Evolutionary conservation across 371 early-diverging fungal genomes (phyloP), one percentile per base, ranked within the genome.

Genomic region (Mucor plumbeus): DNA sequence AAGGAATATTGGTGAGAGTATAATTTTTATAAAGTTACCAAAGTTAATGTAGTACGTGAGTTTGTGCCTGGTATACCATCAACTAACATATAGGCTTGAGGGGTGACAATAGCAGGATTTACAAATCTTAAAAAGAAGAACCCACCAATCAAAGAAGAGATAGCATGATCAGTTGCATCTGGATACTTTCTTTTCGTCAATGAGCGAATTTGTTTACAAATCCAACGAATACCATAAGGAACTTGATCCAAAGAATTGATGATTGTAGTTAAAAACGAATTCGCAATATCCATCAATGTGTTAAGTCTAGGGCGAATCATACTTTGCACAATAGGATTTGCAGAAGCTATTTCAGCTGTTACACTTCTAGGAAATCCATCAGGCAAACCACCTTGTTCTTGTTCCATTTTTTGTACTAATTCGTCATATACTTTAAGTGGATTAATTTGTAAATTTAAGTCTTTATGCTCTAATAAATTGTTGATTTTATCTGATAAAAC

Each of bases 171-270:
- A 13, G 93, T 83, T 10, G 93, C 91, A 50, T 95, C 89, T 0
- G 96, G 95, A 81, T 90, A 95, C 75, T 91, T 91, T 67, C 92
- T 67, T 87, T 92, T 92, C 6, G 95, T 93, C 66, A 96, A 74
- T 6, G 90, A 90, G 15, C 92, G 85, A 77, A 97, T 96, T 79
- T 96, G 95, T 74, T 97, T 97, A 78, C 97, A 97, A 56, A 97
- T 94, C 97, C 97, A 97, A 17, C 96, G 86, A 71, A 97, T 96
- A 39, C 97, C 97, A 69, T 94, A 96, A 6, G 97, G 97, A 3
- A 93, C 92, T 61, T 89, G 85, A 59, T 94, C 93, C 26, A 91
- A 72, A 4, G 91, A 89, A 17, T 78, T 80, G 21, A 95, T 84
- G 50, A 97, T 94, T 7, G 92, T 93, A 21, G 87, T 82, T 38